These are phyloP conservation scores for Geotrichum europaeum DNA, from an alignment of 1,139 yeast genomes.

Conservation along the genomic window DNA sequence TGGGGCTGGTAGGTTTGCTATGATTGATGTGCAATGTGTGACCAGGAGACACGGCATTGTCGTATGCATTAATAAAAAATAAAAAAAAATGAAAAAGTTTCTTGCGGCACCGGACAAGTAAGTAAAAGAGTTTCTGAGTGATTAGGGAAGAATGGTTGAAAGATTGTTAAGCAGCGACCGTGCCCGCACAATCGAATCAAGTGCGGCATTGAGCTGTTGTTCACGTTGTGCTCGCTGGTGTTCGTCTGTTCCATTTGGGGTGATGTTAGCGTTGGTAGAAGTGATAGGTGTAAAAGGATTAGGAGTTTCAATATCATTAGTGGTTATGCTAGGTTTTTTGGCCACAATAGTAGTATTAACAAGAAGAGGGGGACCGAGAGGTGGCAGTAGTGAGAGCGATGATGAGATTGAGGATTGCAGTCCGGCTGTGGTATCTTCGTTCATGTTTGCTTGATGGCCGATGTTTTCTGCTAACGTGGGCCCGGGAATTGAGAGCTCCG, in stretches of 20 bases:
- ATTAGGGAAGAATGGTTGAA: neutral
- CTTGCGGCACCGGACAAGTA: no score
- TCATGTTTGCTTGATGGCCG: neutral
- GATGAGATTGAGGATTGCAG: neutral
- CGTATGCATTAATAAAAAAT: no score
- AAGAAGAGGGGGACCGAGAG: neutral
- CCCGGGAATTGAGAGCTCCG: neutral
- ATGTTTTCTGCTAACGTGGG: neutral
- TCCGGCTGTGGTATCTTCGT: neutral
- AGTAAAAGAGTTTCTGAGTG: neutral
- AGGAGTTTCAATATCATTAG: neutral
- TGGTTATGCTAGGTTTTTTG: neutral
- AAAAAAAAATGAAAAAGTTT: no score
- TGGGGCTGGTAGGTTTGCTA: no score
- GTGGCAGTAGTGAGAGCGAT: neutral
- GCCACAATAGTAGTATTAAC: neutral
- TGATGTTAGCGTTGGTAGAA: neutral
- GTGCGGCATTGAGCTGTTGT: neutral
- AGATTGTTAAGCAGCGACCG: conserved; percentile 3
- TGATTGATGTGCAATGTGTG: no score
- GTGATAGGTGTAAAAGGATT: neutral
- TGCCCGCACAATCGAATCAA: neutral
- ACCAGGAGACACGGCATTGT: no score
- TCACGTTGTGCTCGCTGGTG: neutral
- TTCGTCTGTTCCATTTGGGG: neutral